Evolutionary conservation across 768 basidiomycete genomes (phyloP), one percentile per base, ranked within the genome.

Genomic region (Mycena alexandri): DNA sequence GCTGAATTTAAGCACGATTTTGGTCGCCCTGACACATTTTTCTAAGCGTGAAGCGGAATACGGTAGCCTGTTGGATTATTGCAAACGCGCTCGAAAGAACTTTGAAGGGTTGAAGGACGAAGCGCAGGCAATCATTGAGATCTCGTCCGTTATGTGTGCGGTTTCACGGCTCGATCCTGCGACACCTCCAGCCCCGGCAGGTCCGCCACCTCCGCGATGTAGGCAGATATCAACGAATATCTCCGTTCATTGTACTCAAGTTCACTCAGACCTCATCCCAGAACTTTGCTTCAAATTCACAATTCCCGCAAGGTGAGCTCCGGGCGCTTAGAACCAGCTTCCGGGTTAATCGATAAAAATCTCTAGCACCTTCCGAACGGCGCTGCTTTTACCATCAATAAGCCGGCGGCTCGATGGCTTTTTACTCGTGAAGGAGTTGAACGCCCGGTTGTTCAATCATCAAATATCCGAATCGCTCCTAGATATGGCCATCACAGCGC

Each of bases 371-470:
- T 84, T 91, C 71, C 87, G 90, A 34, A 93, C 90, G 12, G 86
- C 86, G 1, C 80, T 90, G 68, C 81, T 93, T 43, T 74, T 95
- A 3, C 95, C 95, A 7, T 94, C 93, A 1, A 86, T 95, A 68
- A 85, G 85, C 71, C 85, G 84, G 68, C 84, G 90, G 71, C 82
- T 96, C 60, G 92, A 96, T 75, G 89, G 92, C 71, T 79, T 90
- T 62, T 80, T 96, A 44, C 82, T 95, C 41, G 88, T 90, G 42
- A 92, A 91, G 72, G 93, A 96, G 77, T 81, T 95, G 69, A 94
- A 94, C 73, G 87, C 86, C 24, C 86, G 78, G 61, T 78, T 90
- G 44, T 92, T 96, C 74, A 78, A 86, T 68, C 80, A 89, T 75
- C 77, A 82, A n/a, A 84, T 96, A 48, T 77, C 82, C 17, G 90